Evolutionary conservation across 2,329 filamentous ascomycete species (phyloP).

Genomic region (Fusarium sp.): DNA sequence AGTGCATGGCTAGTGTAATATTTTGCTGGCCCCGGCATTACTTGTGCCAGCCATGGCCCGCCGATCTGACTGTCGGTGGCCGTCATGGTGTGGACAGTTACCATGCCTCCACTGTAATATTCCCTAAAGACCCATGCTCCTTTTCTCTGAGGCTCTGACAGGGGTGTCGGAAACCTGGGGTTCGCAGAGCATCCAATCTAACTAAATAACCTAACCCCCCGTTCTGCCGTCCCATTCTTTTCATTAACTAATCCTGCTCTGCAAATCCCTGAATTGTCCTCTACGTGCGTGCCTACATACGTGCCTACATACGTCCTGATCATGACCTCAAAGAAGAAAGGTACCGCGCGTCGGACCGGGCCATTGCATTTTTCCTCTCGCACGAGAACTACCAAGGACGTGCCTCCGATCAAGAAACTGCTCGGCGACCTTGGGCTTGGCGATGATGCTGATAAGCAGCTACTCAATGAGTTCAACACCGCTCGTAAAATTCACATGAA

Average conservation of each 20-base stretch:
- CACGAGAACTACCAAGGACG: background rate
- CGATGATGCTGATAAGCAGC: background rate
- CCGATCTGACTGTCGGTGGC: background rate
- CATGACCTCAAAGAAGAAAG: background rate
- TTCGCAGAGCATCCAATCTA: background rate
- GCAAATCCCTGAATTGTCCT: background rate
- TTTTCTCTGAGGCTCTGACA: background rate
- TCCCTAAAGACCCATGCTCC: background rate
- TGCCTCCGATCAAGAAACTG: background rate
- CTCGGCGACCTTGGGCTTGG: slow-evolving; percentile 1
- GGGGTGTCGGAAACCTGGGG: background rate
- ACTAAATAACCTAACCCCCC: background rate
- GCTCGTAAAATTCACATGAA: background rate
- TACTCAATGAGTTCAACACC: background rate
- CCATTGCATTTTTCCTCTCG: background rate
- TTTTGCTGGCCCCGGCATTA: background rate
- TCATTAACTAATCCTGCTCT: background rate
- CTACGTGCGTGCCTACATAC: background rate
- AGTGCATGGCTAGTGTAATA: background rate
- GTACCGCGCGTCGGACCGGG: background rate
- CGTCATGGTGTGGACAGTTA: background rate
- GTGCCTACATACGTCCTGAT: background rate
- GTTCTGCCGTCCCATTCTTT: background rate
- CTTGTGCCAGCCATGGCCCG: background rate
- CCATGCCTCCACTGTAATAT: background rate